These are phyloP conservation scores for Morella rubra DNA, from an alignment of 306 rosid species.

Conservation along the genomic window DNA sequence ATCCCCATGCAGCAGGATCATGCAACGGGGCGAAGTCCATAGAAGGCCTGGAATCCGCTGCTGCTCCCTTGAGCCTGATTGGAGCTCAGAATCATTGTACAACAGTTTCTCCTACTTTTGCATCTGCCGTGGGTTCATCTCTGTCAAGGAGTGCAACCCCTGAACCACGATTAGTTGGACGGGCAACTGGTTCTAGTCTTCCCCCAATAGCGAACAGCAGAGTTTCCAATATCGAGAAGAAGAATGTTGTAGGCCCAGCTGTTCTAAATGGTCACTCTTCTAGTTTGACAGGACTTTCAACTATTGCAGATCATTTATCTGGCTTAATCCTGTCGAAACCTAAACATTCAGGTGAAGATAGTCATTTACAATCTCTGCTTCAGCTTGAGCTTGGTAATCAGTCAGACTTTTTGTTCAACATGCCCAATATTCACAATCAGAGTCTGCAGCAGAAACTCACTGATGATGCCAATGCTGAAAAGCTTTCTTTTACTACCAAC, in stretches of 20 bases:
- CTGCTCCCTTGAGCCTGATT: constrained; percentile 46
- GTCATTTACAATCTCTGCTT: constrained; percentile 55
- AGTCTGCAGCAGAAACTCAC: constrained; percentile 36
- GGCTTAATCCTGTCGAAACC: constrained; percentile 59
- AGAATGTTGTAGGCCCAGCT: constrained; percentile 44
- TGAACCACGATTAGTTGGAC: constrained; percentile 67
- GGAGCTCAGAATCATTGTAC: constrained; percentile 62
- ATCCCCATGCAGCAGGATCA: constrained; percentile 36
- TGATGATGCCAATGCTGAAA: constrained; percentile 28
- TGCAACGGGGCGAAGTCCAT: constrained; percentile 49
- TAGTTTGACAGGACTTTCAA: constrained; percentile 53
- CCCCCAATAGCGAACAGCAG: constrained; percentile 66
- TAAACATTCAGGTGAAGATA: constrained; percentile 61
- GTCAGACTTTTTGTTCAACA: constrained; percentile 48
- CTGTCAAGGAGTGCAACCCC: constrained; percentile 71
- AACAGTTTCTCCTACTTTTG: constrained; percentile 47
- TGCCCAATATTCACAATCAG: constrained; percentile 37
- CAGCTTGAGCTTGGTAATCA: constrained; percentile 51
- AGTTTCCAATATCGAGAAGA: constrained; percentile 47
- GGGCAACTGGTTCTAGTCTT: constrained; percentile 57
- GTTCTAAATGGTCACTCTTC: constrained; percentile 52
- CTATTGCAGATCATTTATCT: constrained; percentile 57
- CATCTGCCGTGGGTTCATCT: constrained; percentile 58
- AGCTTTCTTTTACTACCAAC: constrained; percentile 21
- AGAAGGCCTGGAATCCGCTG: constrained; percentile 58